Evolutionary conservation across 805 yeast genomes (phyloP).

Genomic region (Hanseniaspora mollemarum): DNA sequence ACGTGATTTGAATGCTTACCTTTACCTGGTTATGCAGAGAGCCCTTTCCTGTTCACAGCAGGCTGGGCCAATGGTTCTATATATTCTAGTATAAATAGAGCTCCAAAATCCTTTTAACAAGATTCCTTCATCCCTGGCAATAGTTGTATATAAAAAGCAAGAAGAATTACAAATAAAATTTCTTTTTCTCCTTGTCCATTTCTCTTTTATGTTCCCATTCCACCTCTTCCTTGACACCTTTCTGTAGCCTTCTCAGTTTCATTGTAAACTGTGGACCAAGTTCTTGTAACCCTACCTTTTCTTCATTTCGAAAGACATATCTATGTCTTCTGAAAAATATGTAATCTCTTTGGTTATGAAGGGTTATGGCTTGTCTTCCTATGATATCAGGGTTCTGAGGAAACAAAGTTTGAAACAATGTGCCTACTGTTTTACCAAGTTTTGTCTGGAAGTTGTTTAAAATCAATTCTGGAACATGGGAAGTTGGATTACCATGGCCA

Average conservation of each 20-base stretch:
- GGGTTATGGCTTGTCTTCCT: conserved; percentile 90
- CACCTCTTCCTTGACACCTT: conserved; percentile 79
- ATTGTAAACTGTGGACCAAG: conserved; percentile 94
- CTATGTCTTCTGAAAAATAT: conserved; percentile 93
- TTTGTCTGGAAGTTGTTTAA: conserved; percentile 87
- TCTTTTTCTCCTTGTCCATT: conserved; percentile 92
- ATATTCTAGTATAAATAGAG: too few relatives aligned
- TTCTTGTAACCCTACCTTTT: conserved; percentile 88
- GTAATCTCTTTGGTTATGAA: conserved; percentile 93
- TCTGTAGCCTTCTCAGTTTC: conserved; percentile 75
- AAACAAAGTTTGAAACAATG: conserved; percentile 80
- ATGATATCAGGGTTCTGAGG: conserved; percentile 89
- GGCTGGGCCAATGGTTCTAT: too few relatives aligned
- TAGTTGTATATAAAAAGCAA: neutral
- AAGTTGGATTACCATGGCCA: conserved; percentile 87
- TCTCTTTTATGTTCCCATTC: conserved; percentile 96
- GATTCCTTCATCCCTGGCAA: too few relatives aligned
- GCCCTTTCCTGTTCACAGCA: too few relatives aligned
- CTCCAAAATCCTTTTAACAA: neutral
- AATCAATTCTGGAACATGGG: conserved; percentile 82
- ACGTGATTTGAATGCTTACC: neutral
- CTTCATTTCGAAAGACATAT: conserved; percentile 78
- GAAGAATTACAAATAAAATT: conserved; percentile 55
- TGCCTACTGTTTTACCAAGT: conserved; percentile 85
- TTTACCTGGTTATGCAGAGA: too few relatives aligned